phyloP scores from a whole-genome alignment of 2,329 filamentous ascomycete species.

The Aspergillus sp. region DNA sequence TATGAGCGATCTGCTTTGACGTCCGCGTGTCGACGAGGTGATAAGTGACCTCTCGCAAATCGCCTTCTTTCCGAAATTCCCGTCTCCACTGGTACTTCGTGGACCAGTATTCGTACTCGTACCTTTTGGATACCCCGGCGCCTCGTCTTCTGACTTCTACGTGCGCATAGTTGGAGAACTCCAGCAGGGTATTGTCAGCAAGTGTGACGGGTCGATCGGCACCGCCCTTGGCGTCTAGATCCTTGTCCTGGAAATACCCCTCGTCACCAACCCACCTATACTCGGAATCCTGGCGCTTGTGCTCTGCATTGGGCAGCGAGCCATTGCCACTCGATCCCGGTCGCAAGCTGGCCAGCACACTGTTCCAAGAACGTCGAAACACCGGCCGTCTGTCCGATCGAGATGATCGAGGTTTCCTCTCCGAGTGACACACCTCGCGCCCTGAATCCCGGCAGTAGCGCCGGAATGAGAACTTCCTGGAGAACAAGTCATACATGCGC shows the following conservation, averaged over 20 bases:
- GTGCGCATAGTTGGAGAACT: conserved; percentile 97
- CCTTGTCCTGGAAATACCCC: conserved; percentile 31
- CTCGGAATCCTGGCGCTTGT: conserved; percentile 60
- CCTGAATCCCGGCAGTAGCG: conserved; percentile 92
- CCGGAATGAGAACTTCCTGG: conserved; percentile 83
- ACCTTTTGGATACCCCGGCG: conserved; percentile 67
- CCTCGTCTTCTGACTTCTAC: conserved; percentile 75
- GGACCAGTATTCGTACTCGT: conserved; percentile 95
- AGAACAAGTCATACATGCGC: conserved; percentile 86
- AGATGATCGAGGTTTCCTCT: conserved; percentile 59
- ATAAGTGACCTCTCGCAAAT: conserved; percentile 67
- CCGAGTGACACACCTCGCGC: conserved; percentile 85
- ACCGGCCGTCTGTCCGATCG: conserved; percentile 51
- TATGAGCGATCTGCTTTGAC: conserved; percentile 71
- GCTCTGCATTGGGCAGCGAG: conserved; percentile 36
- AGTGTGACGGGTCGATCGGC: conserved; percentile 43
- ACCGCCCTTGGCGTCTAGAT: conserved; percentile 11
- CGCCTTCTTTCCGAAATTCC: conserved; percentile 65
- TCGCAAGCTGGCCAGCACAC: conserved; percentile 56
- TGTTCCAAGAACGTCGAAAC: conserved; percentile 60
- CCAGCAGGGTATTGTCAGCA: conserved; percentile 80
- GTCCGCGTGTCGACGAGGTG: conserved; percentile 71
- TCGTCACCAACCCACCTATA: conserved; percentile 51
- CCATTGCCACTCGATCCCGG: conserved; percentile 55
- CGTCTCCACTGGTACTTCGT: conserved; percentile 81